phyloP scores from a whole-genome alignment of 108 stramenopile genomes.

The Schizochytrium sp. region DNA sequence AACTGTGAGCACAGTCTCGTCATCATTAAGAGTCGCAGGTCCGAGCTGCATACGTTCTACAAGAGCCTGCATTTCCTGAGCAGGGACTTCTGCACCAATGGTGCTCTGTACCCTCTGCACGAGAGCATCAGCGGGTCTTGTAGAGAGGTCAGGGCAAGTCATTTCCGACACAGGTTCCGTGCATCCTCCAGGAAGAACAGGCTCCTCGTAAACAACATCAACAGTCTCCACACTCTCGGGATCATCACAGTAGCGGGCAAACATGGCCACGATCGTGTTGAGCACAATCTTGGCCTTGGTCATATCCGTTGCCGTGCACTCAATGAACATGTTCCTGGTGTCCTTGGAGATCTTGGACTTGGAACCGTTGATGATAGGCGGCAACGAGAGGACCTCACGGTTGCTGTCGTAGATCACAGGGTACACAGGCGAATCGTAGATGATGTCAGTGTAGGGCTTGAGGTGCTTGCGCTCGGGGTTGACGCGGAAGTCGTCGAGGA shows the following conservation, averaged over 20 bases:
- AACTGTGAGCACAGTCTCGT: slow-evolving; percentile 83
- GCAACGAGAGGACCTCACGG: slow-evolving; percentile 89
- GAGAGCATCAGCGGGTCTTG: slow-evolving; percentile 64
- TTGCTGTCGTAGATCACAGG: slow-evolving; percentile 90
- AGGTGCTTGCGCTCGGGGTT: slow-evolving; percentile 92
- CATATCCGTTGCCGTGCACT: slow-evolving; percentile 97
- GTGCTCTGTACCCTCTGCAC: slow-evolving; percentile 88
- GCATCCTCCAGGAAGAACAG: slow-evolving; percentile 47
- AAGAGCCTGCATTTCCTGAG: slow-evolving; percentile 83
- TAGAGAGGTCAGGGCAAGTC: slow-evolving; percentile 55
- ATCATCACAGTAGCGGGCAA: slow-evolving; percentile 88
- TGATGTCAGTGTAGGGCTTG: slow-evolving; percentile 95
- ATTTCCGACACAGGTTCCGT: neutral
- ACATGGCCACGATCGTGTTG: slow-evolving; percentile 98
- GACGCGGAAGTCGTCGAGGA: slow-evolving; percentile 87
- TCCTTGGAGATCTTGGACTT: slow-evolving; percentile 89
- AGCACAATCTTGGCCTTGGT: slow-evolving; percentile 99
- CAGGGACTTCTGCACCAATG: slow-evolving; percentile 86
- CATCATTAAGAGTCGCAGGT: slow-evolving; percentile 81
- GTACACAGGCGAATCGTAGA: slow-evolving; percentile 90
- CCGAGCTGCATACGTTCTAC: slow-evolving; percentile 97
- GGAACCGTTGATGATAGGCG: slow-evolving; percentile 97
- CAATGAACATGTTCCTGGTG: slow-evolving; percentile 97
- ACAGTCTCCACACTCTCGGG: slow-evolving; percentile 94
- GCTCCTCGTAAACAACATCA: slow-evolving; percentile 87